Base-by-base conservation (phyloP, 306 rosid genomes). In the Biancaea sappan region DNA sequence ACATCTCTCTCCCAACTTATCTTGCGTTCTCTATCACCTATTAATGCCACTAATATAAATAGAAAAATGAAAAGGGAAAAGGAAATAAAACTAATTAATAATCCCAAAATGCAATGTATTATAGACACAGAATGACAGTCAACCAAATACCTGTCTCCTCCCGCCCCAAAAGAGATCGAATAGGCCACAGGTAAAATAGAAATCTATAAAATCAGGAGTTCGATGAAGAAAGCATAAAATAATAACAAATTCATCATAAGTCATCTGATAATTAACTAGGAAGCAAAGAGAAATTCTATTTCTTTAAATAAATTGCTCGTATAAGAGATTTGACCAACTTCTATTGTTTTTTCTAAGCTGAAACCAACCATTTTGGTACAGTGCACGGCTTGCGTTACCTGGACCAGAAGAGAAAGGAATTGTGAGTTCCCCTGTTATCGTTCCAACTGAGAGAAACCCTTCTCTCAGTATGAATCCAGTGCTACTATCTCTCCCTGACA, bases 301-400 rank as follows among this genome's bases (percentile, higher is more conserved):
- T 31, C 69, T 44, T 26, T 56, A 62, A 29, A 22, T 53, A 66
- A 32, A 56, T 47, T 54, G n/a, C 29, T 61, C 31, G 43, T 18
- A 62, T 21, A 25, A 60, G 43, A 29, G 44, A 76, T 41, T 76
- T 35, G 22, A 22, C 25, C 21, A 15, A 40, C 35, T 48, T 77
- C 10, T 25, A 14, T 68, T 69, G 31, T 54, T 40, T 83, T 63
- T 78, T 38, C 18, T 48, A 40, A 64, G 78, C 59, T 76, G 62
- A 79, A 77, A 71, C 62, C 50, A 80, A 82, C 72, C 58, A 29
- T 82, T 74, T 80, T 63, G 51, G 52, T 78, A 80, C 90, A 94
- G 98, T 74, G 96, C 97, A 48, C 86, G 96, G 50, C 89, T 94
- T 73, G 96, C 98, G 43, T 88, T 94, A 76, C 98, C 97, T 34